phyloP scores from a whole-genome alignment of 1,139 yeast genomes.

The Hyphopichia buzzinii region DNA sequence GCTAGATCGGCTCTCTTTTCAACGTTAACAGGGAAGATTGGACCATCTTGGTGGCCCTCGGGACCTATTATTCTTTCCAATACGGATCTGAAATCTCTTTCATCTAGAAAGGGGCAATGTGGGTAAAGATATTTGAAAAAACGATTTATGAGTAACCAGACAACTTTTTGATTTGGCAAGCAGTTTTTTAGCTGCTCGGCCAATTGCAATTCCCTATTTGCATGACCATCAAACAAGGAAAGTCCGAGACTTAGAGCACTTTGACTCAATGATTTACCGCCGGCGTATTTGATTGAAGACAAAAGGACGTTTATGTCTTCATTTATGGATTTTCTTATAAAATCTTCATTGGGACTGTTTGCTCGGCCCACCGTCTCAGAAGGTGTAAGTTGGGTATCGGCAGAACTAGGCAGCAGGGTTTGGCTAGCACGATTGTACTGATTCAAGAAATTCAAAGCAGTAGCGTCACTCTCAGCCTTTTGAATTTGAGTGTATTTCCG shows the following conservation, averaged over 20 bases:
- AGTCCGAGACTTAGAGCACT: constrained; percentile 26
- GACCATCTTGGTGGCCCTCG: constrained; percentile 18
- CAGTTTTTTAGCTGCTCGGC: constrained; percentile 28
- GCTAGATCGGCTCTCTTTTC: constrained; percentile 35
- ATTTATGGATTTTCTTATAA: constrained; percentile 8
- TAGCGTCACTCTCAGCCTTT: constrained; percentile 13
- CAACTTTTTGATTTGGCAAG: constrained; percentile 31
- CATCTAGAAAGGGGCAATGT: constrained; percentile 48
- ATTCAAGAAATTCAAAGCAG: constrained; percentile 11
- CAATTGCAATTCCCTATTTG: constrained; percentile 28
- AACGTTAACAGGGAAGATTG: constrained; percentile 18
- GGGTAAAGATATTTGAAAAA: constrained; percentile 41
- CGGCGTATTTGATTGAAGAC: constrained; percentile 12
- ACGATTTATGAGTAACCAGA: constrained; percentile 30
- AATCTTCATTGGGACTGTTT: neutral
- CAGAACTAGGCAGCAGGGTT: neutral
- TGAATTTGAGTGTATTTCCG: constrained; percentile 26
- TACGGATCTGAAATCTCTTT: constrained; percentile 24
- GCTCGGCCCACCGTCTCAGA: too few species aligned
- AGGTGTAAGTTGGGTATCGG: neutral
- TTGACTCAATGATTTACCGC: constrained; percentile 19
- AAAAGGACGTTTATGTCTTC: constrained; percentile 3
- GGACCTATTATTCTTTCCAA: constrained; percentile 20
- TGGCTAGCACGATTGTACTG: neutral
- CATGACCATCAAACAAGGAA: constrained; percentile 25